Evolutionary conservation across 805 yeast species (phyloP).

Genomic region (Blastobotrys terrestris): DNA sequence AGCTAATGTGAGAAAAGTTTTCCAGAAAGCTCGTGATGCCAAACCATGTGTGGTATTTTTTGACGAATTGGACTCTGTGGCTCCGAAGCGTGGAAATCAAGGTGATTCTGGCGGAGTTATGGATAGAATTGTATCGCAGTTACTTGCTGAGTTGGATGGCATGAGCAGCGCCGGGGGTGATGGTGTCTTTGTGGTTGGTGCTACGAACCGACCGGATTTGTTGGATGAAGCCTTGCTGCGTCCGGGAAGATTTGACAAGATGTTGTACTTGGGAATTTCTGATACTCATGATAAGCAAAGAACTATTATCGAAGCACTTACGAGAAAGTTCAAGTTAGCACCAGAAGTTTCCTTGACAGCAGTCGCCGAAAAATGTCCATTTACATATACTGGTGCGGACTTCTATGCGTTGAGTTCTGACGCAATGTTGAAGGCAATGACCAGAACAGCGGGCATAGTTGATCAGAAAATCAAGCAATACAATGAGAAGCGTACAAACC

Average conservation of each 20-base stretch:
- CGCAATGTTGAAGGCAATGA: slow-evolving; percentile 95
- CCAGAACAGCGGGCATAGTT: slow-evolving; percentile 71
- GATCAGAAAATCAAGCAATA: slow-evolving; percentile 55
- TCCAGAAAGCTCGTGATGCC: slow-evolving; percentile 92
- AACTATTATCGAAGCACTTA: slow-evolving; percentile 79
- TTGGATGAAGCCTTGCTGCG: slow-evolving; percentile 89
- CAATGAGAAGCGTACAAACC: slow-evolving; percentile 35
- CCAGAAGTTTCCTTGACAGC: slow-evolving; percentile 50
- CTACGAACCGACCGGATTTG: slow-evolving; percentile 93
- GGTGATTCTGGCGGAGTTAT: slow-evolving; percentile 99
- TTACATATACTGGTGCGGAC: slow-evolving; percentile 96
- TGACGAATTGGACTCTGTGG: slow-evolving; percentile 96
- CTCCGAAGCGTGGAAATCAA: slow-evolving; percentile 97
- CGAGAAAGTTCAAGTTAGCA: slow-evolving; percentile 62
- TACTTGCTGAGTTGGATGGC: slow-evolving; percentile 92
- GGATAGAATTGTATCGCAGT: slow-evolving; percentile 96
- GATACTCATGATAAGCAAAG: slow-evolving; percentile 86
- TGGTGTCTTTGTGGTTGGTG: slow-evolving; percentile 98
- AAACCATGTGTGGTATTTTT: slow-evolving; percentile 96
- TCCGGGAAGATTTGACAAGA: slow-evolving; percentile 93
- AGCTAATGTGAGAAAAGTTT: slow-evolving; percentile 91
- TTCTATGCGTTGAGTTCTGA: slow-evolving; percentile 95
- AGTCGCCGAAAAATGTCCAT: slow-evolving; percentile 70
- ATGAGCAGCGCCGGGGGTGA: slow-evolving; percentile 79
- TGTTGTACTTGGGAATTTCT: slow-evolving; percentile 88